A percentile compares a stretch with the other conserved stretches of the same genome.
These are phyloP conservation scores for Kalmusia sp. DNA, from an alignment of 2,329 filamentous ascomycete genomes.

Conservation along the genomic window DNA sequence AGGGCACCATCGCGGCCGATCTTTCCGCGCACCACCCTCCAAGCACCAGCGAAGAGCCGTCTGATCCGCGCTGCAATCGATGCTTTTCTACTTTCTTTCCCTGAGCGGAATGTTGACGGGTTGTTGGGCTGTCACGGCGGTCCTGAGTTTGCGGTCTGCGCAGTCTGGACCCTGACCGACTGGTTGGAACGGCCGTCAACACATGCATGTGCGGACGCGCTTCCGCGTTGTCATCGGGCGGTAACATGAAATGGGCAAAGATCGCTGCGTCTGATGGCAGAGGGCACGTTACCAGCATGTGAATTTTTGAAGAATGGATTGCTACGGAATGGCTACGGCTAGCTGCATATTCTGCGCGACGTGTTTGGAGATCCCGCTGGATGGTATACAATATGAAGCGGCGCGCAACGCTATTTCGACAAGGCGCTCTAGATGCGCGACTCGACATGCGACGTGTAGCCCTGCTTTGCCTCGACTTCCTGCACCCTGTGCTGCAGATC, in stretches of 20 bases:
- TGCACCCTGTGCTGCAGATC: conserved; percentile 67
- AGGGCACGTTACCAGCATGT: not conserved
- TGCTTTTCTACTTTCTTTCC: conserved; percentile 1
- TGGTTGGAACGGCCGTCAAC: conserved; percentile 3
- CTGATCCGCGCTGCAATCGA: conserved; percentile 15
- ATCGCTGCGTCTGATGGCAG: not conserved
- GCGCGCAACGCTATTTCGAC: not conserved
- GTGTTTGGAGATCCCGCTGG: not conserved
- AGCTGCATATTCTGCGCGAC: conserved; percentile 1
- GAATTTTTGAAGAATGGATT: not conserved
- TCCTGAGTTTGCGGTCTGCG: conserved; percentile 1
- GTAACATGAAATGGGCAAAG: not conserved
- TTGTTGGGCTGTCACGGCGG: not conserved
- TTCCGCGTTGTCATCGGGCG: not conserved
- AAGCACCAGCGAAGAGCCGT: conserved; percentile 5
- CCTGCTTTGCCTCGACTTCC: conserved; percentile 51
- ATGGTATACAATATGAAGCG: not conserved
- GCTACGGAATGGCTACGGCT: not conserved
- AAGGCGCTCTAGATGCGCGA: not conserved
- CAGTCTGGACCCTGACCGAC: conserved; percentile 5
- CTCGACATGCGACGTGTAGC: conserved; percentile 7
- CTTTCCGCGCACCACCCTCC: not conserved
- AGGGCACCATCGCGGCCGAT: not conserved
- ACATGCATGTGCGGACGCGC: not conserved
- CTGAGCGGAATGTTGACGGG: conserved; percentile 3